These are phyloP conservation scores for Camellia lanceoleosa DNA, from an alignment of 148 eudicot species.

Conservation along the genomic window DNA sequence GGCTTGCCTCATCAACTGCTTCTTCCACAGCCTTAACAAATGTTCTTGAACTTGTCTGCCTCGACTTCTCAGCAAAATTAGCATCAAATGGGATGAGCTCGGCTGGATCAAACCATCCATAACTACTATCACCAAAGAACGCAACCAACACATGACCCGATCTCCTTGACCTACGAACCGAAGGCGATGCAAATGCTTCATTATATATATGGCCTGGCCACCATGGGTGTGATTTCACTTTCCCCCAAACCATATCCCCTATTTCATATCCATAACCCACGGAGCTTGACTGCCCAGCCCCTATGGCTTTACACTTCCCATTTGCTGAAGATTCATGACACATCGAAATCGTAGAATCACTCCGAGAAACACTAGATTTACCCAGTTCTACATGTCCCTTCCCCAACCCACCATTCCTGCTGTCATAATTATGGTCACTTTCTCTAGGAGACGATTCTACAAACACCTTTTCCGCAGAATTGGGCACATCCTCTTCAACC, in stretches of 20 bases:
- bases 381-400: conserved; percentile 12
- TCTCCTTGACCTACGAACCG: conserved; percentile 60
- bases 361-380: background rate
- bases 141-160: conserved; percentile 79
- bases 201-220: conserved; percentile 85
- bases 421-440: conserved; percentile 1
- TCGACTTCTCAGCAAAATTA: conserved; percentile 57
- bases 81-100: conserved; percentile 73
- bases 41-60: conserved; percentile 50
- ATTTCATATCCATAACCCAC: conserved; percentile 48
- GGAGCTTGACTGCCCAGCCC: conserved; percentile 15
- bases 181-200: conserved; percentile 65
- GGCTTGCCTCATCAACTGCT: conserved; percentile 66
- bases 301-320: conserved; percentile 22
- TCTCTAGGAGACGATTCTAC: background rate
- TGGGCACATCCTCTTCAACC: background rate
- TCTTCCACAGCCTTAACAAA: conserved; percentile 82
- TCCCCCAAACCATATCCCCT: conserved; percentile 98
- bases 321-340: conserved; percentile 28
- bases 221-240: conserved; percentile 99
- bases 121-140: conserved; percentile 88
- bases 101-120: conserved; percentile 77
- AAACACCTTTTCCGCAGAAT: conserved; percentile 6
- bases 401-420: background rate
- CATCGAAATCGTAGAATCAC: conserved; percentile 20